Conservation (phyloP, 768 basidiomycete genomes). For the Dentipellis fragilis region DNA sequence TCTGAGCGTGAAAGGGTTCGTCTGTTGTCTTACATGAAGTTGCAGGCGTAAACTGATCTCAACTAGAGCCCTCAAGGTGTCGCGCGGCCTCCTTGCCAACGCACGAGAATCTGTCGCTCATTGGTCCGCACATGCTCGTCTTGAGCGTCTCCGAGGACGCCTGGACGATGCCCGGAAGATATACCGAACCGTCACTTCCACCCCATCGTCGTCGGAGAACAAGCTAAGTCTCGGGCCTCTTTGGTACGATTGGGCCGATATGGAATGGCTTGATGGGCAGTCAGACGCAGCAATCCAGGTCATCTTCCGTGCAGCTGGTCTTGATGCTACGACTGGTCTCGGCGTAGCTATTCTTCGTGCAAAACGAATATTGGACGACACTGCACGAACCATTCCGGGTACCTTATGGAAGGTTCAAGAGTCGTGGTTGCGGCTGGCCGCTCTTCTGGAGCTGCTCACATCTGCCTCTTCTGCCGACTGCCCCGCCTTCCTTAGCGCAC, state of each 20-base stretch:
- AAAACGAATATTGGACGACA: slow-evolving; percentile 54
- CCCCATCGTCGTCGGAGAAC: slow-evolving; percentile 28
- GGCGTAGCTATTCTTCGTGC: slow-evolving; percentile 51
- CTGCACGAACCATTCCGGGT: slow-evolving; percentile 16
- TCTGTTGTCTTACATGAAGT: neutral
- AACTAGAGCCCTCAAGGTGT: slow-evolving; percentile 57
- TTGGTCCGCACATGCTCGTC: slow-evolving; percentile 71
- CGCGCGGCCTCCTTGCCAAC: slow-evolving; percentile 49
- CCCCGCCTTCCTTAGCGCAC: slow-evolving; percentile 25
- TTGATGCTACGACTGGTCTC: slow-evolving; percentile 32
- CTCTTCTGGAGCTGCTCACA: slow-evolving; percentile 54
- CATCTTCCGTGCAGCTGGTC: slow-evolving; percentile 42
- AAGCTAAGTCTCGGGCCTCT: slow-evolving; percentile 32
- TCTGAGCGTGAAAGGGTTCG: slow-evolving; percentile 46
- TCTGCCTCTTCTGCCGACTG: slow-evolving; percentile 23
- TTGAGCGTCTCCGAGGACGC: slow-evolving; percentile 59
- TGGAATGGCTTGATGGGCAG: slow-evolving; percentile 64
- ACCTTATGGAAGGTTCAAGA: slow-evolving; percentile 45
- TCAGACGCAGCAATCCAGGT: slow-evolving; percentile 41
- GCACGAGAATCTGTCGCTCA: slow-evolving; percentile 47
- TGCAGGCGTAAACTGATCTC: neutral
- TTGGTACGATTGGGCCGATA: slow-evolving; percentile 82
- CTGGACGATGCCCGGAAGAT: slow-evolving; percentile 67
- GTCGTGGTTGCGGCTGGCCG: slow-evolving; percentile 56
- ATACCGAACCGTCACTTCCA: slow-evolving; percentile 55